Conservation (phyloP, 352 stramenopile species). For the Phytopythium ostracodes region DNA sequence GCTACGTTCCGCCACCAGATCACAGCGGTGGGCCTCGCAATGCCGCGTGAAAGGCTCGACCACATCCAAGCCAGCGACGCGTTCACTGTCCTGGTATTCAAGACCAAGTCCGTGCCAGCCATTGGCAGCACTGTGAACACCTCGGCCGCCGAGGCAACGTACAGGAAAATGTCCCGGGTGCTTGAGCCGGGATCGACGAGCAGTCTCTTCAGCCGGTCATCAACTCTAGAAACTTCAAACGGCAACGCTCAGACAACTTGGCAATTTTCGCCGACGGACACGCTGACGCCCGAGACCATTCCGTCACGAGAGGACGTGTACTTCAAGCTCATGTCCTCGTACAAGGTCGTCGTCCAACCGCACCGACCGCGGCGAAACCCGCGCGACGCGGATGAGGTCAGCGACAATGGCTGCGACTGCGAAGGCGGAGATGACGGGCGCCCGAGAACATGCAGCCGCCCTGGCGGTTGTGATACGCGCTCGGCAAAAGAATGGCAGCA, state of each 20-base stretch:
- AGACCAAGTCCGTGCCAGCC: slow-evolving; percentile 22
- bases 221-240: neutral
- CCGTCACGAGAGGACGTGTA: slow-evolving; percentile 45
- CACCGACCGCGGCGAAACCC: neutral
- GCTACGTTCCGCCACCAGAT: slow-evolving; percentile 32
- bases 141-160: neutral
- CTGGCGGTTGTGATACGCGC: neutral
- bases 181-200: neutral
- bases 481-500: neutral
- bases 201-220: neutral
- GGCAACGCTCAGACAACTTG: slow-evolving; percentile 10
- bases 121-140: slow-evolving; percentile 1
- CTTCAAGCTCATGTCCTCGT: slow-evolving; percentile 54
- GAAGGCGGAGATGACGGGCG: neutral
- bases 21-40: slow-evolving; percentile 12
- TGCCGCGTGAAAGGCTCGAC: slow-evolving; percentile 28
- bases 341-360: slow-evolving; percentile 39
- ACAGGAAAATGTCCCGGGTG: neutral
- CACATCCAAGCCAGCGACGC: slow-evolving; percentile 36
- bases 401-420: slow-evolving; percentile 4
- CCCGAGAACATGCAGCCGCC: neutral
- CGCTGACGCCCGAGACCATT: slow-evolving; percentile 27
- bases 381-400: neutral
- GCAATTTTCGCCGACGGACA: slow-evolving; percentile 31
- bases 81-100: slow-evolving; percentile 49